Base-by-base conservation (phyloP, 768 basidiomycete genomes). In the Tylopilus rubrobrunneus region DNA sequence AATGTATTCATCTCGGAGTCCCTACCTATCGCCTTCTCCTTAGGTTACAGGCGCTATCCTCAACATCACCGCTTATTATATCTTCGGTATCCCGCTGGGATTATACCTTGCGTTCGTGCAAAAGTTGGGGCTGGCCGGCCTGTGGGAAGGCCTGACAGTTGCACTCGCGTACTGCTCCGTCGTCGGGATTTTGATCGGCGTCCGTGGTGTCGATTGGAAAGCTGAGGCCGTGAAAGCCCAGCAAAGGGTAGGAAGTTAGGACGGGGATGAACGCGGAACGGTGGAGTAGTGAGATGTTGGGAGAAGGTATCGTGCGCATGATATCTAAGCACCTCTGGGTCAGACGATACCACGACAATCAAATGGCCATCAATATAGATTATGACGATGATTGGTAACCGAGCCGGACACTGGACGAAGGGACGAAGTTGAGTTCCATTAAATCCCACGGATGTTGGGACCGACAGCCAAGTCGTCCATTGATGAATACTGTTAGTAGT, bases 81-180 rank as follows among this genome's bases (percentile, higher is more conserved):
- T 86, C 53, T 71, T 94, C 56, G 90, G 90, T 28, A 87, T 96
- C 46, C 93, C 93, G 0, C 74, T 91, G 43, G 94, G 90, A 14
- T 71, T 92, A 48, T 89, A 80, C 70, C 82, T 95, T 5, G 77
- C 88, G 3, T 92, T 94, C 74, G 73, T 73, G 48, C 67, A 65
- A 11, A 67, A 74, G 36, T 76, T 80, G 66, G 82, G 75, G 0
- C 74, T 97, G 12, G 73, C 76, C 21, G 94, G 94, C 0, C 78
- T 97, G 15, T 97, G 93, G 94, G 76, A 87, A 37, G 93, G 93
- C 12, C 72, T 95, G 37, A 88, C 88, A 0, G 64, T 80, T 5
- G 82, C 87, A 1, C 73, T 92, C 25, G 71, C 88, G 17, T 92
- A 46, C 68, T 83, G 12, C 84, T 85, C 69, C 74, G 76, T 43